These are phyloP conservation scores for Candida ulmi DNA, from an alignment of 805 yeast species.

Conservation along the genomic window DNA sequence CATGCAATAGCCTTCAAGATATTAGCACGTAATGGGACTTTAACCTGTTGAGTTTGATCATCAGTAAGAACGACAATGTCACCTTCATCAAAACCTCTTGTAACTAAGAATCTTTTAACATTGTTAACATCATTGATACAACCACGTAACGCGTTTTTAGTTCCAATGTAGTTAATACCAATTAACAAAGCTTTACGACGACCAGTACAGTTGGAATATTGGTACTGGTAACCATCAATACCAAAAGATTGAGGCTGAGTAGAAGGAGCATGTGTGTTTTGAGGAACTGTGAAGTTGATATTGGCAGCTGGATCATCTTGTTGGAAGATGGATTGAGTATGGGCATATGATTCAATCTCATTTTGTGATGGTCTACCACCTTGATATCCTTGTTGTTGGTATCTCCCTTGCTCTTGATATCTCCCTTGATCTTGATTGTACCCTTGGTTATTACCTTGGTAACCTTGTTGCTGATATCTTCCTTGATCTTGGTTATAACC, in stretches of 20 bases:
- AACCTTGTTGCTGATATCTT: conserved; percentile 4
- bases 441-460: too few relatives aligned
- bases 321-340: conserved; percentile 12
- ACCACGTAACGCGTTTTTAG: conserved; percentile 47
- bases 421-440: too few relatives aligned
- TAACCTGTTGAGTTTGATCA: conserved; percentile 41
- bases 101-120: conserved; percentile 36
- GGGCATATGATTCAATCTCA: conserved; percentile 9
- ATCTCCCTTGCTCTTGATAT: too few relatives aligned
- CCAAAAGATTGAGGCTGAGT: conserved; percentile 16
- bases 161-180: conserved; percentile 75
- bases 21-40: conserved; percentile 49
- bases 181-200: conserved; percentile 67
- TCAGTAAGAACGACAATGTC: conserved; percentile 59
- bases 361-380: conserved; percentile 2
- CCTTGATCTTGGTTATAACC: conserved; percentile 4
- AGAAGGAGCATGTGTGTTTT: conserved; percentile 9
- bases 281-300: conserved; percentile 2
- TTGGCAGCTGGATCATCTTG: conserved; percentile 5
- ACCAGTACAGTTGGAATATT: conserved; percentile 69
- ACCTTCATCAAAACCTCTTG: conserved; percentile 43
- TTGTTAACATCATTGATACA: conserved; percentile 72
- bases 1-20: conserved; percentile 77
- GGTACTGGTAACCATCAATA: conserved; percentile 29
- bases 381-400: too few relatives aligned